Conservation (phyloP, 257 asterid genomes). For the Cruciata laevipes region DNA sequence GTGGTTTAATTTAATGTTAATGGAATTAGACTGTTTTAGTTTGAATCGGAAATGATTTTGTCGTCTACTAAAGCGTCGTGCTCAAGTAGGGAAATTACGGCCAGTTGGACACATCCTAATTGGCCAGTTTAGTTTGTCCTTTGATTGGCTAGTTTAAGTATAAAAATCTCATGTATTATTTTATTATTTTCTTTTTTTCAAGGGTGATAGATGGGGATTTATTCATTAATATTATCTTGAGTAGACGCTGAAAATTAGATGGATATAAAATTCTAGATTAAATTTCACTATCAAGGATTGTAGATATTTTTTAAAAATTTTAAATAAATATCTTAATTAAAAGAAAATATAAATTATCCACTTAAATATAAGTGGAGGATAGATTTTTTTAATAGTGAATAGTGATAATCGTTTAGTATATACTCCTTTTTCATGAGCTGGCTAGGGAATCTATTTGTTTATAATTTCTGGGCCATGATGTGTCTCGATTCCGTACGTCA, state of each 20-base stretch:
- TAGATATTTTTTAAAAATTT: too few species aligned
- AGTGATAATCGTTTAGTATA: not conserved
- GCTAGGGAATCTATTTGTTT: conserved; percentile 1
- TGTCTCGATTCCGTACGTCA: not conserved
- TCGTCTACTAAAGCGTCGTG: not conserved
- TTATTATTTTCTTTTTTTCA: too few species aligned
- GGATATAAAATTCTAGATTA: too few species aligned
- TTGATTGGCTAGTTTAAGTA: not conserved
- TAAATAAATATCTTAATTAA: too few species aligned
- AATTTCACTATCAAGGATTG: too few species aligned
- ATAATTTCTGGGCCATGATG: conserved; percentile 1
- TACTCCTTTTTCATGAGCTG: not conserved
- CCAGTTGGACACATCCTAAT: not conserved
- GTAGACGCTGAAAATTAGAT: too few species aligned
- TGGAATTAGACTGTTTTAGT: not conserved
- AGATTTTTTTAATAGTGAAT: not conserved
- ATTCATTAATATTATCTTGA: too few species aligned
- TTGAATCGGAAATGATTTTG: not conserved
- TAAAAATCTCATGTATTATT: not conserved
- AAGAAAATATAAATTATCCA: too few species aligned
- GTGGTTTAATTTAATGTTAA: not conserved
- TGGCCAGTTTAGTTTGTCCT: not conserved
- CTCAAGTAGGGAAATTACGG: not conserved
- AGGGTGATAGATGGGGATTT: too few species aligned
- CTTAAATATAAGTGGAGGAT: too few species aligned